Percentiles rank a stretch among this genome's conserved stretches.
Evolutionary conservation across 495 filamentous ascomycete genomes (phyloP).

Genomic region (Penicillium maclennaniae): DNA sequence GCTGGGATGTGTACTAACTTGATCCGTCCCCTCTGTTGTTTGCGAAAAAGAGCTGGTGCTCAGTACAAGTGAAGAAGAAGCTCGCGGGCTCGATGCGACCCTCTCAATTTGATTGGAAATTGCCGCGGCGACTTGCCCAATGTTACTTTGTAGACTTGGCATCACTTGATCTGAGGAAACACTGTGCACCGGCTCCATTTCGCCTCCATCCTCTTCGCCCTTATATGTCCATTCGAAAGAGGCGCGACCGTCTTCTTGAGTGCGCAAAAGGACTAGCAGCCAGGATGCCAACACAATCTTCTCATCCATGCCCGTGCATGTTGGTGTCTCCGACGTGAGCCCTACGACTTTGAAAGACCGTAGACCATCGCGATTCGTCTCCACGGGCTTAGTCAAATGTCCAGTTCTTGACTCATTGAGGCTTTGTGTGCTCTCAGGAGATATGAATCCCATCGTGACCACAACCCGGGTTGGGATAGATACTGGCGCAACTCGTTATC

Average conservation of each 20-base stretch:
- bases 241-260: slow-evolving; percentile 34
- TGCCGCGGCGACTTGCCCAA: slow-evolving; percentile 16
- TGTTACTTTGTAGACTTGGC: slow-evolving; percentile 20
- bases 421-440: slow-evolving; percentile 1
- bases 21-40: slow-evolving; percentile 18
- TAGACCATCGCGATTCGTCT: slow-evolving; percentile 7
- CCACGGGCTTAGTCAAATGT: not conserved
- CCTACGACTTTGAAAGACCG: slow-evolving; percentile 16
- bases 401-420: not conserved
- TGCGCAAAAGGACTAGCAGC: slow-evolving; percentile 39
- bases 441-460: slow-evolving; percentile 29
- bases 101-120: slow-evolving; percentile 21
- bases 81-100: not conserved
- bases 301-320: slow-evolving; percentile 31
- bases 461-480: slow-evolving; percentile 8
- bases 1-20: slow-evolving; percentile 19
- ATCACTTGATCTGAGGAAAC: slow-evolving; percentile 24
- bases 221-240: slow-evolving; percentile 38
- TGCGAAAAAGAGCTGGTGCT: slow-evolving; percentile 28
- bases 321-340: slow-evolving; percentile 14
- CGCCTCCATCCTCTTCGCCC: not conserved
- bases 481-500: slow-evolving; percentile 3
- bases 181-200: slow-evolving; percentile 1
- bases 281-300: slow-evolving; percentile 43
- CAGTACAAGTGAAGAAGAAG: slow-evolving; percentile 19